These are phyloP conservation scores for Taphrina betulina DNA, from an alignment of 1,139 yeast genomes.

Conservation along the genomic window DNA sequence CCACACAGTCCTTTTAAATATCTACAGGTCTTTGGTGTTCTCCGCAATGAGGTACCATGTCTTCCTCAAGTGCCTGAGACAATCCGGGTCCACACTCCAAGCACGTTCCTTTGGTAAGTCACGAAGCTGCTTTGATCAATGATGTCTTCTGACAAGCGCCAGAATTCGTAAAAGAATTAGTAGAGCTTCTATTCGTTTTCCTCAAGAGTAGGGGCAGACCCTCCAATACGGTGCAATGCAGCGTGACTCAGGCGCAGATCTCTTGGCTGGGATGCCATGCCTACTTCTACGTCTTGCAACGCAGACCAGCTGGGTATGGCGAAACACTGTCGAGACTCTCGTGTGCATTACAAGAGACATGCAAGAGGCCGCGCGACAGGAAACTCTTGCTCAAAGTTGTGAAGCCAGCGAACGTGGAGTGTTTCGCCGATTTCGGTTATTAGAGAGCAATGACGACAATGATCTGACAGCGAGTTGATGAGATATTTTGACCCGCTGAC, in stretches of 20 bases:
- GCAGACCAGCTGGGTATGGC: conserved; percentile 7
- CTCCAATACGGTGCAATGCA: background rate
- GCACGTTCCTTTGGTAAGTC: conserved; percentile 2
- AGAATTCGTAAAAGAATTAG: conserved; percentile 4
- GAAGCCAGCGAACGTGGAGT: background rate
- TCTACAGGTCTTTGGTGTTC: conserved; percentile 36
- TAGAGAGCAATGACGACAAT: too few species aligned
- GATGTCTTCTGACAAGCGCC: background rate
- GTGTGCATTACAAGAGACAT: background rate
- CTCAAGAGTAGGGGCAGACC: conserved; percentile 4
- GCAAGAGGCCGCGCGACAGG: background rate
- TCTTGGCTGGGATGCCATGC: conserved; percentile 10
- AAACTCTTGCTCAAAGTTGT: background rate
- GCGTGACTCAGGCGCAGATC: background rate
- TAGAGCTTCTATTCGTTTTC: background rate
- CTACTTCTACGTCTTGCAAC: conserved; percentile 1
- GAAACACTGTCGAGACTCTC: background rate
- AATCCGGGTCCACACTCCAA: background rate
- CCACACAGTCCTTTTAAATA: conserved; percentile 35
- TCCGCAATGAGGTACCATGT: conserved; percentile 36
- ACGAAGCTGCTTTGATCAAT: background rate
- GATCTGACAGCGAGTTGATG: too few species aligned
- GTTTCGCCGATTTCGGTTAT: conserved; percentile 5
- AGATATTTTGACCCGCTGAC: too few species aligned
- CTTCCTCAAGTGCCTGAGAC: conserved; percentile 3